Evolutionary conservation across 2,329 filamentous ascomycete species (phyloP), one percentile per base, ranked within the genome.

Genomic region (Dactylellina leptospora): DNA sequence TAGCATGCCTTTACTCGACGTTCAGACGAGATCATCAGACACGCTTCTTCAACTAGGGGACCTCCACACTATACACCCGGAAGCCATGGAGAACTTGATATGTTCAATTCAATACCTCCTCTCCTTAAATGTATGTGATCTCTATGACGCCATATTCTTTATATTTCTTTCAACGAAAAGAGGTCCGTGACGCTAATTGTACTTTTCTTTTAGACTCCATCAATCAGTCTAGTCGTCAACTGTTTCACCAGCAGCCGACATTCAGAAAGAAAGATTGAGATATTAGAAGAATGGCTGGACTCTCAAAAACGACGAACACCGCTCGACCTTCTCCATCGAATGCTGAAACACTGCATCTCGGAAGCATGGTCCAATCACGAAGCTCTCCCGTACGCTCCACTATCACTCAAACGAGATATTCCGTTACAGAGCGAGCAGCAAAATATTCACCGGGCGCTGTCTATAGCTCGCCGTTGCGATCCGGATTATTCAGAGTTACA

Each of bases 111-210:
- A 51, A 33, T 64, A 72, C 44, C 68, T 72, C 25, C 51, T 60
- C 30, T 72, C 68, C 4, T 45, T 72, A 16, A 55, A 72, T 22
- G 68, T 72, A 64, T 33, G 68, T 47, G 25, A n/a, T n/a, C n/a
- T n/a, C n/a, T n/a, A n/a, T n/a, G n/a, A n/a, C n/a, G n/a, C n/a
- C n/a, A n/a, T n/a, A n/a, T n/a, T n/a, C n/a, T 38, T 23, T 58
- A 22, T n/a, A 16, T 16, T 30, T 30, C 9, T 36, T 48, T 27
- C 18, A 2, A n/a, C n/a, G 11, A n/a, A n/a, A 4, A 28, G 2
- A 27, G 13, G 13, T 48, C 9, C 25, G 55, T 25, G 16, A 25
- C 25, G 22, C 47, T 33, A 33, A 6, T 13, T 6, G 13, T 33
- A 33, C 6, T 11, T 3, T 3, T 1, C 40, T 22, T 13, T 40